phyloP scores from a whole-genome alignment of 73 alveolate species.

The Paramecium sonneborni region DNA sequence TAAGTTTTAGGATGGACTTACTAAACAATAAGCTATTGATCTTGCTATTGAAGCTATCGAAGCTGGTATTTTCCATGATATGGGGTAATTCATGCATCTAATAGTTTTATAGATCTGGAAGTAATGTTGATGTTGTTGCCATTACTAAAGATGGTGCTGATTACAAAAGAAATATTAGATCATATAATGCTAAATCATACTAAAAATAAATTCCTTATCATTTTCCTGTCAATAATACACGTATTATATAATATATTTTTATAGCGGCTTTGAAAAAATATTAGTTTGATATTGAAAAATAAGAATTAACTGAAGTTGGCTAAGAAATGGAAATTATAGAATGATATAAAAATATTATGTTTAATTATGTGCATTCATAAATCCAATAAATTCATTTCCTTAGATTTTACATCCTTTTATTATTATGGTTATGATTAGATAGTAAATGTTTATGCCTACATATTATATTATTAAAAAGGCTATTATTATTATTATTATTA shows the following conservation, averaged over 20 bases:
- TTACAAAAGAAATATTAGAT: conserved; percentile 76
- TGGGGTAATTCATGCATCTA: conserved; percentile 76
- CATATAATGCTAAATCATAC: conserved; percentile 81
- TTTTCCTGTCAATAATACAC: not conserved
- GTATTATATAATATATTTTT: not conserved
- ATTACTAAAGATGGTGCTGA: conserved; percentile 80
- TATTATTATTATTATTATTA: not conserved
- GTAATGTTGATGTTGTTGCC: conserved; percentile 90
- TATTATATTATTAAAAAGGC: not conserved
- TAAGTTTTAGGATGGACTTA: conserved; percentile 89
- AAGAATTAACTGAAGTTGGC: conserved; percentile 21
- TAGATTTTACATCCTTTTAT: not conserved
- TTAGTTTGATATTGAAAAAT: conserved; percentile 38
- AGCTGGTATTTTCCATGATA: conserved; percentile 98
- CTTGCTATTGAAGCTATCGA: conserved; percentile 86
- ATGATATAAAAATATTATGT: conserved; percentile 27
- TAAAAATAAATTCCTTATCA: conserved; percentile 36
- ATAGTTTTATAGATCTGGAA: conserved; percentile 79
- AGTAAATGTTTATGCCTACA: not conserved
- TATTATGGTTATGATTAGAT: not conserved
- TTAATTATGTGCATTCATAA: not conserved
- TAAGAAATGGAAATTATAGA: conserved; percentile 42
- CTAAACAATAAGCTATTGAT: conserved; percentile 87
- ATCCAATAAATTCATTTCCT: conserved; percentile 30
- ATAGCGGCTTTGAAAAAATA: conserved; percentile 9